Conservation (phyloP, 495 filamentous ascomycete species). For the Aspergillus panamensis region DNA sequence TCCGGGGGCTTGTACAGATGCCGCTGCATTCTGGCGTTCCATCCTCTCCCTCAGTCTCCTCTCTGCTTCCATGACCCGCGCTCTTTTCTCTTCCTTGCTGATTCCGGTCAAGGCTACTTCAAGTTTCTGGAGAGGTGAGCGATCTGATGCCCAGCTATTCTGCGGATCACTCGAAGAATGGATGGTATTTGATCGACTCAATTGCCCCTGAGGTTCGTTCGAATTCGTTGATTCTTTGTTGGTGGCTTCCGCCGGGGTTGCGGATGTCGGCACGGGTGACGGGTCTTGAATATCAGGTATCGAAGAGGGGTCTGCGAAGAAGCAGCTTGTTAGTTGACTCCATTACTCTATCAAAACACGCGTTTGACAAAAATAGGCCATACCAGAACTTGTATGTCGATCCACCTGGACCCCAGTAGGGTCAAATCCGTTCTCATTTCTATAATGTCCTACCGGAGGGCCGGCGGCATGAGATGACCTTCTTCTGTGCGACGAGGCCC, state of each 20-base stretch:
- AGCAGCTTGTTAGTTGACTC: constrained; percentile 4
- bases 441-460: neutral
- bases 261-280: neutral
- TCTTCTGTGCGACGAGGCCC: constrained; percentile 36
- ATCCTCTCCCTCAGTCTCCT: constrained; percentile 50
- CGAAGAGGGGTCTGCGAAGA: neutral
- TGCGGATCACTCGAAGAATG: constrained; percentile 34
- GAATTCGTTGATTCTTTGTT: constrained; percentile 5
- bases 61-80: constrained; percentile 77
- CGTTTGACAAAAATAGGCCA: neutral
- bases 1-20: constrained; percentile 14
- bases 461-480: constrained; percentile 18
- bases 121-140: constrained; percentile 87
- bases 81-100: constrained; percentile 86
- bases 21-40: constrained; percentile 26
- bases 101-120: constrained; percentile 84
- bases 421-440: neutral
- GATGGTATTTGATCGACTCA: constrained; percentile 36
- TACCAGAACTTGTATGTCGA: neutral
- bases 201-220: constrained; percentile 20
- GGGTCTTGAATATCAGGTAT: neutral
- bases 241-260: constrained; percentile 2
- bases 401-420: neutral
- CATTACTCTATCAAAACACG: neutral
- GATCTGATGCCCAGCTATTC: constrained; percentile 63